These are phyloP conservation scores for Capronia epimyces DNA, from an alignment of 2,329 filamentous ascomycete genomes.

Conservation along the genomic window DNA sequence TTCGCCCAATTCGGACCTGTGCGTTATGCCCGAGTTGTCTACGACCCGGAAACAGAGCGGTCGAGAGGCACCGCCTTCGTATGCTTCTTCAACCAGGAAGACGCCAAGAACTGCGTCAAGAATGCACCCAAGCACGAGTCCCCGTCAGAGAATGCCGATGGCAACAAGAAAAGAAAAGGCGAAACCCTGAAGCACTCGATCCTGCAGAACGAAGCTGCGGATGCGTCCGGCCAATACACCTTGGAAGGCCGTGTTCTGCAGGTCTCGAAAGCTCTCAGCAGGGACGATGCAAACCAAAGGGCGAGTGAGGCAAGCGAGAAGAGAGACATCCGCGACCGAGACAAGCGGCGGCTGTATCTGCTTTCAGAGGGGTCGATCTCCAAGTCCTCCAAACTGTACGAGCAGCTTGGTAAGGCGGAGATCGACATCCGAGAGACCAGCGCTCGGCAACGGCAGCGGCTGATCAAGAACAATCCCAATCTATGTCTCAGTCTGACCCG, in stretches of 20 bases:
- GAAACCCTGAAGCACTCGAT: conserved; percentile 68
- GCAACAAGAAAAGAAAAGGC: conserved; percentile 36
- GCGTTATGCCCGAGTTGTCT: conserved; percentile 84
- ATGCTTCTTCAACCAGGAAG: conserved; percentile 73
- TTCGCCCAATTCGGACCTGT: conserved; percentile 85
- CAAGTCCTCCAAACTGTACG: conserved; percentile 69
- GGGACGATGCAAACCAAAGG: conserved; percentile 69
- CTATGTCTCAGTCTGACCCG: conserved; percentile 85
- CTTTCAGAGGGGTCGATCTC: conserved; percentile 80
- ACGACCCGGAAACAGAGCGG: conserved; percentile 77
- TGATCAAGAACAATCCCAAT: conserved; percentile 85
- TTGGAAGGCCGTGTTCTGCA: conserved; percentile 83
- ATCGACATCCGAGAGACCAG: conserved; percentile 84
- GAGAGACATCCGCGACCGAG: conserved; percentile 63
- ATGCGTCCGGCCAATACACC: conserved; percentile 79
- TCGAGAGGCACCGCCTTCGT: conserved; percentile 93
- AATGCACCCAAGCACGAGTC: conserved; percentile 57
- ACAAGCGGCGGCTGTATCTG: conserved; percentile 85
- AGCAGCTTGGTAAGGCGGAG: conserved; percentile 70
- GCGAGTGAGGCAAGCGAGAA: conserved; percentile 61
- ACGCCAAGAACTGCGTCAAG: conserved; percentile 71
- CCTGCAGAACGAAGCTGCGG: conserved; percentile 76
- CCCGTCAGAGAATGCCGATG: conserved; percentile 41
- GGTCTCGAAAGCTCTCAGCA: conserved; percentile 77
- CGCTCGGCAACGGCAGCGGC: conserved; percentile 75